Evolutionary conservation across 106 monocot species (phyloP).

Genomic region (Dioscorea dumetorum): DNA sequence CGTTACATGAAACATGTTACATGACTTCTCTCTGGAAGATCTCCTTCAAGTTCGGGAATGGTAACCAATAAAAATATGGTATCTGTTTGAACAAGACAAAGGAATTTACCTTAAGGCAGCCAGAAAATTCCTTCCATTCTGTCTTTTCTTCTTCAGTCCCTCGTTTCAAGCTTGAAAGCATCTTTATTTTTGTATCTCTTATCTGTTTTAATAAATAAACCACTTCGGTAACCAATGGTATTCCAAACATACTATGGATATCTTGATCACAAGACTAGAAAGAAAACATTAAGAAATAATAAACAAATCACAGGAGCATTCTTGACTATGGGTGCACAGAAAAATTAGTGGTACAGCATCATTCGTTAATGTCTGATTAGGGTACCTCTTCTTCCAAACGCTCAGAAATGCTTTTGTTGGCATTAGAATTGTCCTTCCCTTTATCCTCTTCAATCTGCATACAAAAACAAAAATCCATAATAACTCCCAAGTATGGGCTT

Average conservation of each 20-base stretch:
- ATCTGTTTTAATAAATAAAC: constrained; percentile 37
- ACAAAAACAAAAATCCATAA: constrained; percentile 7
- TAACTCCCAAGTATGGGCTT: neutral
- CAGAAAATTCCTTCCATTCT: constrained; percentile 57
- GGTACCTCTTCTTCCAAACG: constrained; percentile 78
- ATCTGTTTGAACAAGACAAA: neutral
- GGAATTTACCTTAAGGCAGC: constrained; percentile 60
- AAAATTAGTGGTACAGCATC: too few relatives aligned
- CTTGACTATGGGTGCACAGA: too few relatives aligned
- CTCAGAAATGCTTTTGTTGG: constrained; percentile 45
- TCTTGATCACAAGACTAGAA: too few relatives aligned
- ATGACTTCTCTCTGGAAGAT: too few relatives aligned
- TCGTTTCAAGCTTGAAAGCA: constrained; percentile 65
- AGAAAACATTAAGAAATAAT: too few relatives aligned
- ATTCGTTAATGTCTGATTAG: neutral
- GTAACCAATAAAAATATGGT: neutral
- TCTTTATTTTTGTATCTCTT: constrained; percentile 71
- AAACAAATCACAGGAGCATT: too few relatives aligned
- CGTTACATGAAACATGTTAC: too few relatives aligned
- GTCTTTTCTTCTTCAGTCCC: constrained; percentile 55
- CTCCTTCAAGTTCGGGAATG: too few relatives aligned
- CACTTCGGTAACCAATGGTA: too few relatives aligned
- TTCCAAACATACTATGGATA: too few relatives aligned
- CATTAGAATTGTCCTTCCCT: constrained; percentile 33
- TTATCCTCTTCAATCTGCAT: constrained; percentile 61